Evolutionary conservation across 2,329 filamentous ascomycete species (phyloP).

Genomic region (Penicillium glabrum): DNA sequence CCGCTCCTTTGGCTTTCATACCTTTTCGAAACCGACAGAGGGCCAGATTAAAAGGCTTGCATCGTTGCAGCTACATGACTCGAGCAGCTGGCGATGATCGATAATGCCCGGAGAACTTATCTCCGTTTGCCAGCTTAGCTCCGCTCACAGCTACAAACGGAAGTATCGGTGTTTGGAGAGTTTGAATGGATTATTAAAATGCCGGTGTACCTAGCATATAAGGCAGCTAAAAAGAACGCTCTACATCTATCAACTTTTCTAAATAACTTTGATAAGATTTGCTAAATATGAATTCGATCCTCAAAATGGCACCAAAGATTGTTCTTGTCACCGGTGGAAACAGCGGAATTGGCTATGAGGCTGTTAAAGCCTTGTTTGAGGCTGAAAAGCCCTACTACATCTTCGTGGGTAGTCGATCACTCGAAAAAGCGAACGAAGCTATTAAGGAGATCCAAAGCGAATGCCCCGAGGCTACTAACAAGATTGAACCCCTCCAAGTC

Average conservation of each 20-base stretch:
- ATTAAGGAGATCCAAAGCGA: slow-evolving; percentile 1
- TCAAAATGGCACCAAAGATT: slow-evolving; percentile 4
- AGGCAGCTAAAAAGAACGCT: background rate
- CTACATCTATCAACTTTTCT: too few relatives aligned
- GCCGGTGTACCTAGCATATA: background rate
- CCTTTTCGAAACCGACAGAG: too few relatives aligned
- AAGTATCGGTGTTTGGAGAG: slow-evolving; percentile 9
- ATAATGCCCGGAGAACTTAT: background rate
- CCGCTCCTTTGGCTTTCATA: too few relatives aligned
- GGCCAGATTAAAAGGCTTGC: too few relatives aligned
- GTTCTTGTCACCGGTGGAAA: slow-evolving; percentile 13
- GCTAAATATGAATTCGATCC: background rate
- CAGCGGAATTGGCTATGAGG: slow-evolving; percentile 14
- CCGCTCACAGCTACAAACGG: background rate
- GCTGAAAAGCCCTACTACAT: slow-evolving; percentile 6
- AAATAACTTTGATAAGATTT: too few relatives aligned
- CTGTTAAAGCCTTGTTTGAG: slow-evolving; percentile 11
- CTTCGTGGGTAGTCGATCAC: slow-evolving; percentile 10
- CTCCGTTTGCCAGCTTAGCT: background rate
- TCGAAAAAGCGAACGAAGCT: slow-evolving; percentile 3
- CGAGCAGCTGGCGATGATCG: background rate
- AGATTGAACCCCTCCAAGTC: slow-evolving; percentile 6
- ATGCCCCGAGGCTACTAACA: slow-evolving; percentile 2
- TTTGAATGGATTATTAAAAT: background rate
- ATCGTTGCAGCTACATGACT: background rate